Conservation (phyloP, 371 early-diverging fungal genomes). For the Saksenaea oblongispora region DNA sequence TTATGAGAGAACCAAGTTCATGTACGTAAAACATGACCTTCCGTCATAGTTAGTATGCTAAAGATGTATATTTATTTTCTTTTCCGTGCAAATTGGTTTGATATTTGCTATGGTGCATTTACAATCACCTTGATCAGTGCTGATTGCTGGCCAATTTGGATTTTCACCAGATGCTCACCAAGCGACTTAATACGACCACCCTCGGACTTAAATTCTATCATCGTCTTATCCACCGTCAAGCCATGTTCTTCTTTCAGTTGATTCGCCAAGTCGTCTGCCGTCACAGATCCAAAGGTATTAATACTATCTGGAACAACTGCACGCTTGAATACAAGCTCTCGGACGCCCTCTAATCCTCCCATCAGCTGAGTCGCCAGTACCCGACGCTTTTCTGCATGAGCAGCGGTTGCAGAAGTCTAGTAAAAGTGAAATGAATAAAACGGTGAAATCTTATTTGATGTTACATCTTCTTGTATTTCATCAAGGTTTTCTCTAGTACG, state of each 20-base stretch:
- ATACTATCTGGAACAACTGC: slow-evolving; percentile 44
- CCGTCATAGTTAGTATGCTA: too few relatives aligned
- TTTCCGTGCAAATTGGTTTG: too few relatives aligned
- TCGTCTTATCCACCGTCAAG: slow-evolving; percentile 34
- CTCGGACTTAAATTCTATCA: slow-evolving; percentile 40
- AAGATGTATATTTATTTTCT: too few relatives aligned
- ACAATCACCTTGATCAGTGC: slow-evolving; percentile 32
- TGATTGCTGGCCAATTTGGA: slow-evolving; percentile 29
- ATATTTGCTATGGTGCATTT: slow-evolving; percentile 19
- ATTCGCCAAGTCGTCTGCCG: slow-evolving; percentile 42
- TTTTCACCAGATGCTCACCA: slow-evolving; percentile 34
- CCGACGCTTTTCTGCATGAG: slow-evolving; percentile 4
- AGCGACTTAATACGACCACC: slow-evolving; percentile 49
- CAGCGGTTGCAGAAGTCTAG: background rate
- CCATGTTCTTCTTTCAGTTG: slow-evolving; percentile 42
- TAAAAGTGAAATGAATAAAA: background rate
- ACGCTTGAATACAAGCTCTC: slow-evolving; percentile 35
- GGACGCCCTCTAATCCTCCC: slow-evolving; percentile 24
- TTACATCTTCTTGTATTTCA: slow-evolving; percentile 11
- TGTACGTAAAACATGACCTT: too few relatives aligned
- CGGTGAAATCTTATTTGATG: background rate
- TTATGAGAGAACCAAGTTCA: too few relatives aligned
- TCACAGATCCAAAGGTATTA: slow-evolving; percentile 55
- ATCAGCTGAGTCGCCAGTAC: slow-evolving; percentile 19
- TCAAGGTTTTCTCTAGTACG: slow-evolving; percentile 10